phyloP scores from a whole-genome alignment of 2,329 filamentous ascomycete genomes.

The Diplocarpon rosae region DNA sequence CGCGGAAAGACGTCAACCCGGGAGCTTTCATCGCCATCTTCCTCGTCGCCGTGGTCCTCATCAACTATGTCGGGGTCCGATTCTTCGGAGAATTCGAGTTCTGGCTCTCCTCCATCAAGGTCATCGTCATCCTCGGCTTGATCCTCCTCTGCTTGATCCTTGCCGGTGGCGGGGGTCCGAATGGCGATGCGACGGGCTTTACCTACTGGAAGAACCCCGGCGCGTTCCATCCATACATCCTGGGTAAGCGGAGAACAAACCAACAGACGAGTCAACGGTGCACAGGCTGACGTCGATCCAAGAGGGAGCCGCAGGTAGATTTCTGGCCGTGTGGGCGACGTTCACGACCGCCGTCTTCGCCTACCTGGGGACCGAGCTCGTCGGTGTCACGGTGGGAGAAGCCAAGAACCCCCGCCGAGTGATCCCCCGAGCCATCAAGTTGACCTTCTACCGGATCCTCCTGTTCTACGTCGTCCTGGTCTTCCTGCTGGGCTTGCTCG shows the following conservation, averaged over 20 bases:
- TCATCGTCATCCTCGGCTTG: constrained; percentile 53
- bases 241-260: constrained; percentile 28
- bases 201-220: constrained; percentile 37
- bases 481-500: constrained; percentile 49
- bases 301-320: constrained; percentile 37
- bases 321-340: constrained; percentile 47
- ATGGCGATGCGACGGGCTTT: constrained; percentile 40
- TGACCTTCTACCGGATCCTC: constrained; percentile 50
- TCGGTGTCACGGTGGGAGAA: constrained; percentile 47
- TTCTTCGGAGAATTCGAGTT: constrained; percentile 38
- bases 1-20: constrained; percentile 53
- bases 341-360: constrained; percentile 43
- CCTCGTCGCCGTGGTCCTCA: constrained; percentile 47
- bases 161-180: constrained; percentile 53
- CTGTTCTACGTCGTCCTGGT: constrained; percentile 54
- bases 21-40: constrained; percentile 72
- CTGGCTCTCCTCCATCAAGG: constrained; percentile 56
- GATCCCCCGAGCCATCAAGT: constrained; percentile 52
- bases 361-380: constrained; percentile 52
- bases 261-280: neutral
- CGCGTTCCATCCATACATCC: constrained; percentile 32
- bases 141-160: constrained; percentile 56
- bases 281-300: constrained; percentile 2
- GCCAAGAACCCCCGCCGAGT: constrained; percentile 52
- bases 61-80: constrained; percentile 48